Evolutionary conservation across 208 protist species (phyloP).

Genomic region (Lotmaria passim): DNA sequence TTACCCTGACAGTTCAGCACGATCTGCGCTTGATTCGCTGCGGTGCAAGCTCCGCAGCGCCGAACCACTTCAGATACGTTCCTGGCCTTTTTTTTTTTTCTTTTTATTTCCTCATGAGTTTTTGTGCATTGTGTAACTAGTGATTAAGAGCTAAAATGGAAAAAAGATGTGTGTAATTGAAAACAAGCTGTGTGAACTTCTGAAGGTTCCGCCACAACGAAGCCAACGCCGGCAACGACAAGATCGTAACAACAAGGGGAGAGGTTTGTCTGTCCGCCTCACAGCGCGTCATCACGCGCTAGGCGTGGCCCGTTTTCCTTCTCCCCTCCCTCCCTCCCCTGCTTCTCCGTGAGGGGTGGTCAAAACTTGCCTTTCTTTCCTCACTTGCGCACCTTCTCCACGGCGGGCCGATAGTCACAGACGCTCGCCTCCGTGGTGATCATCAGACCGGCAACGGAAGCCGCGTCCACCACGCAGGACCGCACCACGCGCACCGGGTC

Average conservation of each 20-base stretch:
- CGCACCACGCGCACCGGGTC: slow-evolving; percentile 99
- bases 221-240: too few relatives aligned
- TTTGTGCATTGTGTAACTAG: slow-evolving; percentile 1
- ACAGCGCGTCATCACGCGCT: slow-evolving; percentile 1
- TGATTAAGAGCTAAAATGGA: slow-evolving; percentile 1
- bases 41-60: background rate
- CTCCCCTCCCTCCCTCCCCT: background rate
- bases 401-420: slow-evolving; percentile 70
- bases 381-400: slow-evolving; percentile 32
- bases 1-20: too few relatives aligned
- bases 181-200: background rate
- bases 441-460: slow-evolving; percentile 98
- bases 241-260: background rate
- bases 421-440: slow-evolving; percentile 99
- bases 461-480: slow-evolving; percentile 97
- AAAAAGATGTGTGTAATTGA: background rate
- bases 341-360: too few relatives aligned
- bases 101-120: too few relatives aligned
- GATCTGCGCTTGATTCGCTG: too few relatives aligned
- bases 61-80: background rate
- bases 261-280: background rate
- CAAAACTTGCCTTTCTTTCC: background rate
- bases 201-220: background rate
- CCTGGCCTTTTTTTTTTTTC: slow-evolving; percentile 9
- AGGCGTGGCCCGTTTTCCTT: background rate